Conservation (phyloP, 2,329 filamentous ascomycete species). For the Dothideomycetes sp. region DNA sequence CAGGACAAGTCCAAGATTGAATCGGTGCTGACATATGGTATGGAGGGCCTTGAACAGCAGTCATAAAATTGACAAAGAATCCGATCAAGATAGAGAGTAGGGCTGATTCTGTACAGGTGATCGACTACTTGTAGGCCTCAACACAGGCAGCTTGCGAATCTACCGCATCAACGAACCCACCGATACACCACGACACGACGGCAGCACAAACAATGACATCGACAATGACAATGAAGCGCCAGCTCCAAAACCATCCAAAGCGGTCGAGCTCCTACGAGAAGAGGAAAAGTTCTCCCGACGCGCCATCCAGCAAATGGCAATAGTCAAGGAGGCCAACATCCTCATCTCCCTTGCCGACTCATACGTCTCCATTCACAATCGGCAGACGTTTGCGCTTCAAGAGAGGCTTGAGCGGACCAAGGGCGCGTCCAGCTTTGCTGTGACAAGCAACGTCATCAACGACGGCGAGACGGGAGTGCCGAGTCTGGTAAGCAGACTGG, state of each 20-base stretch:
- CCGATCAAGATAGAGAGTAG: too few relatives aligned
- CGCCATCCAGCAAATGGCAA: slow-evolving; percentile 83
- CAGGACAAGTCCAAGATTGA: slow-evolving; percentile 97
- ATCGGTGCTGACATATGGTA: slow-evolving; percentile 83
- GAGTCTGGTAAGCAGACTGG: slow-evolving; percentile 82
- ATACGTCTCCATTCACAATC: slow-evolving; percentile 79
- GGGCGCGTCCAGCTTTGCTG: slow-evolving; percentile 80
- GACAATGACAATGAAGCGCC: slow-evolving; percentile 28
- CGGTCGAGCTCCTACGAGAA: slow-evolving; percentile 79
- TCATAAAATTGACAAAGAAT: not conserved
- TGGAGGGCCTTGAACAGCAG: not conserved
- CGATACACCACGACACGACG: slow-evolving; percentile 29
- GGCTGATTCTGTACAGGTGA: slow-evolving; percentile 48
- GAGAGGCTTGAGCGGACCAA: slow-evolving; percentile 74
- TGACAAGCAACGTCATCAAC: slow-evolving; percentile 91
- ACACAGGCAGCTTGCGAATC: slow-evolving; percentile 76
- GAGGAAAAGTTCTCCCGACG: slow-evolving; percentile 88
- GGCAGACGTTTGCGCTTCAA: slow-evolving; percentile 71
- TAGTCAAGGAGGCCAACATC: slow-evolving; percentile 89
- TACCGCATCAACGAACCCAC: slow-evolving; percentile 73
- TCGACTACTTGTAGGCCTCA: slow-evolving; percentile 81
- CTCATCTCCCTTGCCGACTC: slow-evolving; percentile 86
- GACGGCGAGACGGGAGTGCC: slow-evolving; percentile 79
- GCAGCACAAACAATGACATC: slow-evolving; percentile 16
- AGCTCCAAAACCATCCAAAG: slow-evolving; percentile 11